Conservation (phyloP, 805 yeast genomes). For the Millerozyma acaciae region DNA sequence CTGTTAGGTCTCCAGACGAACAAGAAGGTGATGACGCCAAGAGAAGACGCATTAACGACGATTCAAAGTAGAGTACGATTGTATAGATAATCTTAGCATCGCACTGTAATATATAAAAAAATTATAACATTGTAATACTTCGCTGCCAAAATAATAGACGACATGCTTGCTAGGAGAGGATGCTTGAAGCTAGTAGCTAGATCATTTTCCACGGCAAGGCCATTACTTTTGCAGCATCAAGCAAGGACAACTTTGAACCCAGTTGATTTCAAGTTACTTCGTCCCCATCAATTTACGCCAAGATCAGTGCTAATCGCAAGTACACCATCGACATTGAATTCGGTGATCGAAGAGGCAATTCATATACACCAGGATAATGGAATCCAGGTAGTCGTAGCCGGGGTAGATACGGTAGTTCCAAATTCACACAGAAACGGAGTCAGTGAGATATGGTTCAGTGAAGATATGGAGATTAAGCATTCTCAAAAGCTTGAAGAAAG, state of each 20-base stretch:
- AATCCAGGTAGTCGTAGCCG: constrained; percentile 39
- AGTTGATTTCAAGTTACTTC: constrained; percentile 4
- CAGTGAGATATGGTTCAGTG: constrained; percentile 37
- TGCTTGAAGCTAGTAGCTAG: too few relatives aligned
- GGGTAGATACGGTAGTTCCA: constrained; percentile 35
- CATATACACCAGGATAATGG: constrained; percentile 18
- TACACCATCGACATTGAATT: constrained; percentile 31
- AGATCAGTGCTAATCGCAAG: constrained; percentile 31
- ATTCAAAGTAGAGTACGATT: too few relatives aligned
- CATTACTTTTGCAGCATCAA: too few relatives aligned
- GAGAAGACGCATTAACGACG: too few relatives aligned
- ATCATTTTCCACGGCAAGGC: neutral
- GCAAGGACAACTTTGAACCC: constrained; percentile 15
- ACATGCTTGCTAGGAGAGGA: too few relatives aligned
- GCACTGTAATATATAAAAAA: too few relatives aligned
- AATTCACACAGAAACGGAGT: constrained; percentile 31
- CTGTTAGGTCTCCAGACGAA: too few relatives aligned
- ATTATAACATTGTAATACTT: too few relatives aligned
- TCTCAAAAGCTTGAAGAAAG: constrained; percentile 18
- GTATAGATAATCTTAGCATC: too few relatives aligned
- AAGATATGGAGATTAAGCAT: constrained; percentile 15
- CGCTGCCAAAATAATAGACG: too few relatives aligned
- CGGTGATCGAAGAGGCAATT: constrained; percentile 29
- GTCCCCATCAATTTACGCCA: constrained; percentile 15
- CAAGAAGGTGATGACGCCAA: too few relatives aligned